These are phyloP conservation scores for Naganishia albida DNA, from an alignment of 1,284 basidiomycete genomes.

Conservation along the genomic window DNA sequence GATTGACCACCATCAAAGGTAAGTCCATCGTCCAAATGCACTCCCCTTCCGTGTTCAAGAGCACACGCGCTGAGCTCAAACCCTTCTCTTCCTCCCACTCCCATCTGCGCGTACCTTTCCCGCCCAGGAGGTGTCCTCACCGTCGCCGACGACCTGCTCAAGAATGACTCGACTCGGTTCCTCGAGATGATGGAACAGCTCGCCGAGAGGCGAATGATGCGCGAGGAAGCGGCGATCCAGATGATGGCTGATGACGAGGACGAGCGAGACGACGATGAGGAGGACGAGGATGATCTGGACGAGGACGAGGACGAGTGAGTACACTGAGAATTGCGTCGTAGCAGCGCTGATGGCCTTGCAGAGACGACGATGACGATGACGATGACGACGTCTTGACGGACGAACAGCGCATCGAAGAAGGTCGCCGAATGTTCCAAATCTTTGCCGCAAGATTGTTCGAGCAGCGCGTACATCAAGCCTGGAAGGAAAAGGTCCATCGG, in stretches of 20 bases:
- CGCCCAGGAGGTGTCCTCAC: slow-evolving; percentile 87
- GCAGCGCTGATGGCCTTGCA: slow-evolving; percentile 1
- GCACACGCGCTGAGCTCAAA: slow-evolving; percentile 46
- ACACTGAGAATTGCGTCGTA: background rate
- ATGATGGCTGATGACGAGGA: slow-evolving; percentile 65
- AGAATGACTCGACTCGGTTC: slow-evolving; percentile 98
- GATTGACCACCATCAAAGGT: slow-evolving; percentile 82
- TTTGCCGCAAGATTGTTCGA: slow-evolving; percentile 99
- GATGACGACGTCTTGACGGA: slow-evolving; percentile 52
- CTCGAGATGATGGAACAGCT: slow-evolving; percentile 99
- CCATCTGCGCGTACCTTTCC: slow-evolving; percentile 34
- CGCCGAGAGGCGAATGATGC: slow-evolving; percentile 86
- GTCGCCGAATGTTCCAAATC: slow-evolving; percentile 98
- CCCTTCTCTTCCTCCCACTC: slow-evolving; percentile 32
- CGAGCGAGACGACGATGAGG: slow-evolving; percentile 57
- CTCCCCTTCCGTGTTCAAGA: slow-evolving; percentile 28
- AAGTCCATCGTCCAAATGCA: slow-evolving; percentile 46
- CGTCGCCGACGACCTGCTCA: slow-evolving; percentile 96
- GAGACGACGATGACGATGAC: slow-evolving; percentile 41
- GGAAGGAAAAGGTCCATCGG: slow-evolving; percentile 87
- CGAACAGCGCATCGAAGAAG: slow-evolving; percentile 93
- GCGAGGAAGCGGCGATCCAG: slow-evolving; percentile 85
- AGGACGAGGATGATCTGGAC: slow-evolving; percentile 52
- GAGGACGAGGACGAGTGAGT: slow-evolving; percentile 56
- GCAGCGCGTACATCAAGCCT: slow-evolving; percentile 90